Evolutionary conservation across 2,329 filamentous ascomycete genomes (phyloP).

Genomic region (Zymoseptoria pseudotritici): DNA sequence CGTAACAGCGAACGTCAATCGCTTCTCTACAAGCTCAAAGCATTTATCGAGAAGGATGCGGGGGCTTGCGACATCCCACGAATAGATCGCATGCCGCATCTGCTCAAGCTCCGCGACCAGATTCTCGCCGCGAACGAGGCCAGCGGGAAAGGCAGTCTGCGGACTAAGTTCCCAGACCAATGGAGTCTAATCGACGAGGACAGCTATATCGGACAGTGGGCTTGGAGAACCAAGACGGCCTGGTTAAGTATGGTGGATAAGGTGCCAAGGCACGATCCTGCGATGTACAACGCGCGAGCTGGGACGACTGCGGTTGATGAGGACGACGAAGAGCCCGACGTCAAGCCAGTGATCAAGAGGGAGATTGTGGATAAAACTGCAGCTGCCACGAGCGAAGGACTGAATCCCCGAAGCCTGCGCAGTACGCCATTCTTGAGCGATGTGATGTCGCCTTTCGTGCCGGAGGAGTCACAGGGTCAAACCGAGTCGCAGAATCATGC

Average conservation of each 20-base stretch:
- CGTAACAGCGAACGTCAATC: background rate
- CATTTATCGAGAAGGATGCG: background rate
- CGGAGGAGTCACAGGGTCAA: background rate
- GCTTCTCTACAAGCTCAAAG: background rate
- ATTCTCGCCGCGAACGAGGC: background rate
- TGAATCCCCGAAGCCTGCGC: background rate
- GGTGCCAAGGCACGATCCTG: background rate
- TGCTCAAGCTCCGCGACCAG: background rate
- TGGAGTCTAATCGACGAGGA: background rate
- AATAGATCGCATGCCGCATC: background rate
- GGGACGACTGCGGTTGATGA: constrained; percentile 1
- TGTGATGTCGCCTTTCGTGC: background rate
- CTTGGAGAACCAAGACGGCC: background rate
- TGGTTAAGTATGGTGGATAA: background rate
- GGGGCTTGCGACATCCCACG: background rate
- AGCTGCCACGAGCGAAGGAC: background rate
- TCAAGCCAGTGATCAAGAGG: background rate
- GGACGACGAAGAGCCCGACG: constrained; percentile 9
- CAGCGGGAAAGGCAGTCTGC: background rate
- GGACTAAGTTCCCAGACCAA: background rate
- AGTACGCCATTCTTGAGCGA: background rate
- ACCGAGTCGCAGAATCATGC: background rate
- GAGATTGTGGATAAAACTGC: background rate
- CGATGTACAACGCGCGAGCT: background rate
- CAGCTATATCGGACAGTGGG: background rate